Base-by-base conservation (phyloP, 2,329 filamentous ascomycete genomes). In the Trichoderma sp. region DNA sequence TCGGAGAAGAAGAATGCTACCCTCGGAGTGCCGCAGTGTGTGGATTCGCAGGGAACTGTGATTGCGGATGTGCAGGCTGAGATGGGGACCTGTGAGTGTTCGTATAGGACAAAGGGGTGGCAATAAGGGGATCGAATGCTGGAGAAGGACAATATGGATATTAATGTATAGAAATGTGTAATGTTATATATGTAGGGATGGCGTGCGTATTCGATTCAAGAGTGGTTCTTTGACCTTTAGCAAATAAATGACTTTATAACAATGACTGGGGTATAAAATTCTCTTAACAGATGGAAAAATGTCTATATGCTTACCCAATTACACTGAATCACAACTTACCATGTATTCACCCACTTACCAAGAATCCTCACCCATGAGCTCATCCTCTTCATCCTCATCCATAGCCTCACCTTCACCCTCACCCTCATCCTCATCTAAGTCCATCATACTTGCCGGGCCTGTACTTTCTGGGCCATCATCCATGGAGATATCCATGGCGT, bases 21-120 rank as follows among this genome's bases (percentile, higher is more conserved):
- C 1, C 3, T 68, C 12, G 79, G 78, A 6, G 78, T 78, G 38
- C 91, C 91, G 1, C 85, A 86, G 24, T 93, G 92, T 81, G 86
- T 83, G 67, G 84, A 87, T 68, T 77, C 76, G 3, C 75, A 80
- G 5, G 86, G 86, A 4, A 79, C 80, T 1, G 75, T 74, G n/a
- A 79, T 88, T 31, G 84, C 83, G 0, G 79, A 83, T 69, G 79
- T 86, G 4, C 83, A 85, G 74, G 82, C 83, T 9, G 83, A 83
- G 11, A 71, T 76, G 2, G 83, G 83, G 6, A 79, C 80, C 14
- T 87, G 86, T 72, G 77, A 80, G 56, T 87, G 86, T 75, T 79
- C 79, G 21, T 87, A 87, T 75, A 45, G 12, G 38, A 72, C 67
- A 27, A 31, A 56, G 16, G 9, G 21, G 6, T 71, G 67, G 21